Evolutionary conservation across 371 early-diverging fungal genomes (phyloP), one percentile per base, ranked within the genome.

Genomic region (Mucor piriformis): DNA sequence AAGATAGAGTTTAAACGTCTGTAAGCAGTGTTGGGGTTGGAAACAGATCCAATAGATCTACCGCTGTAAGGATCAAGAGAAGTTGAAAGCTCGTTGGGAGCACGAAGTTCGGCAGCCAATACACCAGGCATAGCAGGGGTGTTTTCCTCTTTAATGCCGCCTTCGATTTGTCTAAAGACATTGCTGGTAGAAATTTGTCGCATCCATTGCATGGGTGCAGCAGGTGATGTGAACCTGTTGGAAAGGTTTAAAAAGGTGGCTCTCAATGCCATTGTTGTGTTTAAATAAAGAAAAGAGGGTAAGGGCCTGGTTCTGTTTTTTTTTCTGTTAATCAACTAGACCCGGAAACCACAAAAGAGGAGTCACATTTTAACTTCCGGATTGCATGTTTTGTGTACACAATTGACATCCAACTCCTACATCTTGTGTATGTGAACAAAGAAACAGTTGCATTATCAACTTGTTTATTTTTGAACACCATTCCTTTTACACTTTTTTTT

Each of bases 31-130:
- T 69, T 73, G 35, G 74, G 62, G 48, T 82, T 79, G 16, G 66
- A 55, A 35, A 64, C 71, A 11, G 73, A 73, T 20, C 67, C 70
- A 40, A 84, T 64, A 2, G 80, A 75, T 35, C 85, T 71, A 13
- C 85, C 85, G 35, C 65, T 35, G 49, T 77, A 81, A 29, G 77
- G 63, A 38, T 76, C 72, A 25, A 71, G 66, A 7, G 75, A 74
- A 24, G 66, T 63, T 3, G 67, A 60, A 8, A 66, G 61, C 18
- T 70, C 67, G 24, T 60, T 63, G 25, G 71, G 63, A 52, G 56
- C 35, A 49, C 53, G 60, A 29, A 66, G 53, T 7, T 59, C 56
- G 6, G 54, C 47, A 29, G 63, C 61, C 12, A 70, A 54, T 3
- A 62, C 35, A 37, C 58, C 56, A 43, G 70, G 70, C 61, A 70